Conservation (phyloP, 352 stramenopile genomes). For the Phytophthora vignae region DNA sequence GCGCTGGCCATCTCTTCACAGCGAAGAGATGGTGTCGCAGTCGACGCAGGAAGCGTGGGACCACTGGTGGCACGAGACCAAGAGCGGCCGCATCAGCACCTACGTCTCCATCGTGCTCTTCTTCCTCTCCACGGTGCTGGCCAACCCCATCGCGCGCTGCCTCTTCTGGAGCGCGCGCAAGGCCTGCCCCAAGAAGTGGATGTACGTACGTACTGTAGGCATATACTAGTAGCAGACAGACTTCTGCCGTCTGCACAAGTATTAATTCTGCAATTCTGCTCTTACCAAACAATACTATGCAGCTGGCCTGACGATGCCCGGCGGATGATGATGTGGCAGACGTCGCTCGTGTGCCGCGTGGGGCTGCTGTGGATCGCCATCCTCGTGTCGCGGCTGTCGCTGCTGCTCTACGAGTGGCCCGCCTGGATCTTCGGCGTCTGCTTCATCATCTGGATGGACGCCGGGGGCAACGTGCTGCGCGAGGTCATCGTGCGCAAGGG, state of each 20-base stretch:
- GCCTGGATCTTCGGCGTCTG: slow-evolving; percentile 74
- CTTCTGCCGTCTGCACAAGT: neutral
- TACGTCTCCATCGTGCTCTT: slow-evolving; percentile 82
- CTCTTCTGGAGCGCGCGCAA: slow-evolving; percentile 74
- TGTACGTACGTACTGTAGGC: slow-evolving; percentile 42
- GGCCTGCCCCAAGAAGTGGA: slow-evolving; percentile 61
- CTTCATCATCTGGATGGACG: slow-evolving; percentile 84
- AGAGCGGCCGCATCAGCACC: slow-evolving; percentile 53
- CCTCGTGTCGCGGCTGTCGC: slow-evolving; percentile 60
- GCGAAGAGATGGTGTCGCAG: slow-evolving; percentile 43
- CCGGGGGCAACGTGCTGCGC: slow-evolving; percentile 64
- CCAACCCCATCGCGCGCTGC: slow-evolving; percentile 70
- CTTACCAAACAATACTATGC: neutral
- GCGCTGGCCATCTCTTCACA: too few relatives aligned
- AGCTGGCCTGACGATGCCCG: slow-evolving; percentile 75
- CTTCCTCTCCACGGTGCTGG: slow-evolving; percentile 79
- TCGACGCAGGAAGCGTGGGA: slow-evolving; percentile 61
- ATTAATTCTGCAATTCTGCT: slow-evolving; percentile 1
- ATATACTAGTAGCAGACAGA: neutral
- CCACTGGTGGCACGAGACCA: slow-evolving; percentile 67
- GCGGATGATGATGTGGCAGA: slow-evolving; percentile 81
- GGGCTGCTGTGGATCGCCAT: slow-evolving; percentile 79
- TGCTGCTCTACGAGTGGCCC: slow-evolving; percentile 73
- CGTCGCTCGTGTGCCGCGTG: slow-evolving; percentile 64
- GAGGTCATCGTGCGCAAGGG: slow-evolving; percentile 76